These are phyloP conservation scores for Entoloma clypeatum DNA, from an alignment of 1,284 basidiomycete species.

Conservation along the genomic window DNA sequence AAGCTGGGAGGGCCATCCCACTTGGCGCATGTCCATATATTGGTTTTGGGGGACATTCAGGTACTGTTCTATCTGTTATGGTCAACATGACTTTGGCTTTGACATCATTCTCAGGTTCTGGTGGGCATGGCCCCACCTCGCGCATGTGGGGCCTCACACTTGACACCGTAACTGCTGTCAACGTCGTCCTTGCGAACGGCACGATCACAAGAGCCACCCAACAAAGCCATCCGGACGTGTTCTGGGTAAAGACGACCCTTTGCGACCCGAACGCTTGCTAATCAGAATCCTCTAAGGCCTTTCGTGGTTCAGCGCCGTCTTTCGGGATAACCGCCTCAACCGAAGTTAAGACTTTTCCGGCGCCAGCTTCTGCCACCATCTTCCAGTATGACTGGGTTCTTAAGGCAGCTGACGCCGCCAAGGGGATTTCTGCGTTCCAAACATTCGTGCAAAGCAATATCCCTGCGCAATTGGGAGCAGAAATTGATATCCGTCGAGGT, in stretches of 20 bases:
- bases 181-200: conserved; percentile 43
- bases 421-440: conserved; percentile 36
- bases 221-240: conserved; percentile 33
- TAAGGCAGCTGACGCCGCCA: conserved; percentile 28
- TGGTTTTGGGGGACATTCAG: conserved; percentile 38
- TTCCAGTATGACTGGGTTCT: conserved; percentile 38
- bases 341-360: conserved; percentile 39
- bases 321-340: conserved; percentile 47
- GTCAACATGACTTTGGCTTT: too few relatives aligned
- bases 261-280: too few relatives aligned
- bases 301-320: conserved; percentile 44
- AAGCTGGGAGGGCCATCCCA: too few relatives aligned
- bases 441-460: conserved; percentile 35
- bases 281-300: too few relatives aligned
- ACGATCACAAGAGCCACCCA: conserved; percentile 37
- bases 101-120: conserved; percentile 31
- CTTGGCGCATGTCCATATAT: conserved; percentile 42
- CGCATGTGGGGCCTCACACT: conserved; percentile 44
- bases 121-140: conserved; percentile 41
- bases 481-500: conserved; percentile 31
- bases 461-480: conserved; percentile 35
- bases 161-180: conserved; percentile 38
- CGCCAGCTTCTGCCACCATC: conserved; percentile 37
- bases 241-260: too few relatives aligned
- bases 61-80: too few relatives aligned